A percentile compares a stretch with the other conserved stretches of the same genome.
phyloP scores from a whole-genome alignment of 2,329 filamentous ascomycete genomes.

The Cladosporium sp. region DNA sequence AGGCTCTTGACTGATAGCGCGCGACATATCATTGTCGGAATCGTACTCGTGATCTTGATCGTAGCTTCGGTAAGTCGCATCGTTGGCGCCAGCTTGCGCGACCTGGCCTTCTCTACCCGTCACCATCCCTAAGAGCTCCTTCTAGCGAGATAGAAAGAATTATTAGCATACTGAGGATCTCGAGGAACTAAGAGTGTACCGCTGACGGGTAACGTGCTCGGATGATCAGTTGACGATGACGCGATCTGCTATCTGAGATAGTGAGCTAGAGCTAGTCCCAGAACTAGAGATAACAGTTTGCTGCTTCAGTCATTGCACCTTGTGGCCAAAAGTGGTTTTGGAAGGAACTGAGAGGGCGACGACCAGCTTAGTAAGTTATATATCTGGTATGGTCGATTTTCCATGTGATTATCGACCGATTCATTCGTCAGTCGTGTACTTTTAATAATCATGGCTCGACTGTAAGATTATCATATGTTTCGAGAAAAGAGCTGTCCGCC shows the following conservation, averaged over 20 bases:
- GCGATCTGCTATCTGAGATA: slow-evolving; percentile 5
- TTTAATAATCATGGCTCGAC: too few species aligned
- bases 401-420: too few species aligned
- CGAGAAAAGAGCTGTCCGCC: not conserved
- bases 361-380: too few species aligned
- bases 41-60: slow-evolving; percentile 4
- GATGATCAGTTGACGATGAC: slow-evolving; percentile 8
- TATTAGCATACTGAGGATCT: not conserved
- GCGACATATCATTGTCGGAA: slow-evolving; percentile 2
- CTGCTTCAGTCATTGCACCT: not conserved
- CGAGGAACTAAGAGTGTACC: not conserved
- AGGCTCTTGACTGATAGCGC: slow-evolving; percentile 2
- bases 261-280: not conserved
- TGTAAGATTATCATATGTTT: not conserved
- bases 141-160: not conserved
- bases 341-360: too few species aligned
- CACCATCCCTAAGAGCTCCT: not conserved
- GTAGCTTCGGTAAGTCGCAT: not conserved
- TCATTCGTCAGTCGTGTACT: too few species aligned
- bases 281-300: not conserved
- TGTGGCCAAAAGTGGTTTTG: too few species aligned
- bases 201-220: slow-evolving; percentile 12
- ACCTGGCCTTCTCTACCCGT: not conserved
- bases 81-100: not conserved
- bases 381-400: too few species aligned